phyloP scores from a whole-genome alignment of 805 yeast genomes.

The Starmerella stellata region DNA sequence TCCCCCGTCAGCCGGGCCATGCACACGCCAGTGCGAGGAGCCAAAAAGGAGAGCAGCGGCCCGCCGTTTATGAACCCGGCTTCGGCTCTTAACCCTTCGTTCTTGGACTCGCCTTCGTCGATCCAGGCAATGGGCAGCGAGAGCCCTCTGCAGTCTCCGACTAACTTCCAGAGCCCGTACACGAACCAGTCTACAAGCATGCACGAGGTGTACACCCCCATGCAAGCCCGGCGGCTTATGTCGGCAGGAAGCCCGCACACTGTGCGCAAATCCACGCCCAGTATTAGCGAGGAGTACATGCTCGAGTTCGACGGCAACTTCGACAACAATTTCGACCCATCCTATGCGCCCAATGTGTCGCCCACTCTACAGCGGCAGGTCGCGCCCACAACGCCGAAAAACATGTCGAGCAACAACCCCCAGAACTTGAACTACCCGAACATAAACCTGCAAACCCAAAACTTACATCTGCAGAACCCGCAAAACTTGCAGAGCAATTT shows the following conservation, averaged over 20 bases:
- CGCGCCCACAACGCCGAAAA: too few relatives aligned
- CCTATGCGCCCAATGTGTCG: too few relatives aligned
- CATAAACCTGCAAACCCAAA: too few relatives aligned
- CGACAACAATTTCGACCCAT: too few relatives aligned
- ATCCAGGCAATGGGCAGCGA: conserved; percentile 4
- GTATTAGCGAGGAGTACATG: neutral
- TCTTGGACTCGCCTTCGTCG: conserved; percentile 8
- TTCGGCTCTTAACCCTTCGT: too few relatives aligned
- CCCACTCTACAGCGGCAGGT: too few relatives aligned
- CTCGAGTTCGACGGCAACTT: neutral
- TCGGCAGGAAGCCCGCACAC: neutral
- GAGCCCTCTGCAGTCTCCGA: conserved; percentile 12
- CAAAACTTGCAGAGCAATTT: too few relatives aligned
- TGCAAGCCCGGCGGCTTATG: neutral
- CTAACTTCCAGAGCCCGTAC: neutral
- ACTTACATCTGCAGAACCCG: too few relatives aligned
- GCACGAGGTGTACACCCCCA: neutral
- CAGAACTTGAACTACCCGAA: too few relatives aligned
- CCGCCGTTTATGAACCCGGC: too few relatives aligned
- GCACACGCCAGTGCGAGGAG: conserved; percentile 12
- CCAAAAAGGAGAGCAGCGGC: too few relatives aligned
- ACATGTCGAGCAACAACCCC: too few relatives aligned
- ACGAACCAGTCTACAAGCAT: neutral
- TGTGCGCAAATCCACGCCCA: neutral
- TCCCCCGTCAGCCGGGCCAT: neutral